Evolutionary conservation across 768 basidiomycete genomes (phyloP), one percentile per base, ranked within the genome.

Genomic region (Lactarius indigo): DNA sequence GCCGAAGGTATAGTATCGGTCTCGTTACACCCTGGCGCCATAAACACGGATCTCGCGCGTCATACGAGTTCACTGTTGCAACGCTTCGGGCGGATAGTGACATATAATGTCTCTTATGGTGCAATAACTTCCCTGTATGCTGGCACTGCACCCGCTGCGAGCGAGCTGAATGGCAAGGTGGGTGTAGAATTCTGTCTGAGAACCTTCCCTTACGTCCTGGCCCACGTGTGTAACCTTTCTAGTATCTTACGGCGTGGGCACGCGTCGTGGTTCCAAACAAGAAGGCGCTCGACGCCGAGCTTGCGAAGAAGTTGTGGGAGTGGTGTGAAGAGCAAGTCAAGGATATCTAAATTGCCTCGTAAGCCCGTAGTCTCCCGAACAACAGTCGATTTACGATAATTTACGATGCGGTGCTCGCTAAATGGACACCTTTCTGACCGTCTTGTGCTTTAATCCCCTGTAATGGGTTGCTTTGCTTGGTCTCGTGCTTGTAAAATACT

Each of bases 251-350:
- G 5, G 42, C 61, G 1, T 70, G 67, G 67, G 69, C 67, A 12
- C 69, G 67, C 18, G 8, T 56, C 47, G 31, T 61, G 31, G 64
- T 63, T 35, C 54, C 63, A 5, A 47, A 68, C 61, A 31, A 57
- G 37, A 57, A 52, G 18, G 62, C 69, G 3, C 33, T 64, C 26
- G 59, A 73, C 55, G 20, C 26, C 26, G 66, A 64, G 41, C 56
- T 64, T 2, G 70, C 57, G 18, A 50, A 52, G 52, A 69, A 61
- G 61, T 54, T 75, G 6, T 75, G 74, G 75, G 44, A 61, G 3
- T 74, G 71, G 71, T 61, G 73, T 3, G 74, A 75, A 66, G 69
- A 72, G 35, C 69, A 71, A 33, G 52, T 65, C 20, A 64, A 62
- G 8, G 58, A 60, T 41, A 41, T 52, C 23, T 52, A 52, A 26